Evolutionary conservation across 176 grass and related monocot genomes (phyloP), one percentile per base, ranked within the genome.

Genomic region (Rhynchospora breviuscula): DNA sequence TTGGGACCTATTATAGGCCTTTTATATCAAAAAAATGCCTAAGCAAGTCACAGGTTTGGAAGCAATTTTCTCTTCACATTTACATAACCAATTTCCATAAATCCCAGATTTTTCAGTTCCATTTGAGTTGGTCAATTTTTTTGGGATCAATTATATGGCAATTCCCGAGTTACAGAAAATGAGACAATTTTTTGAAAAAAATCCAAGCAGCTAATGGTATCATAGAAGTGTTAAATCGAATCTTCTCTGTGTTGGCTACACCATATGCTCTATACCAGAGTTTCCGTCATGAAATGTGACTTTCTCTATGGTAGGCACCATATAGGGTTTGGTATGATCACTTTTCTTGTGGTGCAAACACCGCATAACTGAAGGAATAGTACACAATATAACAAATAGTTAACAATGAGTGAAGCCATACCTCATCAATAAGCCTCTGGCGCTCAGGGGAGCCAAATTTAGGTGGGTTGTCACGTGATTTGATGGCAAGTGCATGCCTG

Each of bases 391-490:
- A 11, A 10, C 47, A 15, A 21, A 56, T 73, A 51, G 23, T 31
- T 26, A 70, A 48, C 64, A 48, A 52, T 63, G 57, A 73, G 64
- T 75, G 33, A 43, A 65, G 54, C 47, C 76, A 86, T 65, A 95
- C 96, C 96, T 95, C 96, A 14, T 95, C 91, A 84, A 99, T 99
- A 82, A 99, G 66, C 80, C 87, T 99, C 68, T 99, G 93, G 19
- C 96, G 91, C 86, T 99, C 93, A 40, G 89, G 52, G 66, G 86
- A 93, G 60, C 96, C 89, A 79, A 91, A 95, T 80, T 89, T 99
- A 43, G 96, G 96, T 13, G 89, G 84, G 47, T 86, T 51, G 89
- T 95, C 91, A 67, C 88, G 88, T 6, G 96, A 95, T 81, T 99
- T 95, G 62, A 95, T 88, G 79, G 91, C 88, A 53, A 99, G 88